Evolutionary conservation across 2,329 filamentous ascomycete species (phyloP).

Genomic region (Diaporthe sp.): DNA sequence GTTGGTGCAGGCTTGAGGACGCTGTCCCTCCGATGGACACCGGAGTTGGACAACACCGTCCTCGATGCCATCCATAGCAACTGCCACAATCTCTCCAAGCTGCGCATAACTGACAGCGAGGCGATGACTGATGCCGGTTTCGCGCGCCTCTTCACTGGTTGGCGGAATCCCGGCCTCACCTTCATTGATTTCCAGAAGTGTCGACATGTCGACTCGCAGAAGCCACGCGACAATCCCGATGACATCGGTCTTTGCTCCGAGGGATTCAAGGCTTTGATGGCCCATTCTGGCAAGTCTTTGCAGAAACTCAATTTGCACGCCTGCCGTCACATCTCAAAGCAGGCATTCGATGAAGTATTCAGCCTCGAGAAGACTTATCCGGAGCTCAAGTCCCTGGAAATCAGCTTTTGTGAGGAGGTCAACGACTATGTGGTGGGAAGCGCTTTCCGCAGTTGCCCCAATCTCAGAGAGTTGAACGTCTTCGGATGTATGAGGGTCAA

Average conservation of each 20-base stretch:
- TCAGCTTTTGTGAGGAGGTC: conserved; percentile 81
- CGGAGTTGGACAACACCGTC: conserved; percentile 76
- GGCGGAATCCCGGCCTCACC: conserved; percentile 79
- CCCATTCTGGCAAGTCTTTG: conserved; percentile 79
- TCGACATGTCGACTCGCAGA: conserved; percentile 80
- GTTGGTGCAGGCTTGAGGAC: conserved; percentile 80
- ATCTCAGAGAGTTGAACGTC: conserved; percentile 70
- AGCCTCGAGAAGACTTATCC: conserved; percentile 72
- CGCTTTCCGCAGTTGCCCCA: conserved; percentile 76
- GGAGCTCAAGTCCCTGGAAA: conserved; percentile 77
- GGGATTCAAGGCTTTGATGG: conserved; percentile 86
- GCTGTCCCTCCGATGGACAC: conserved; percentile 80
- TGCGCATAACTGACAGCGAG: conserved; percentile 85
- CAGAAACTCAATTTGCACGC: conserved; percentile 82
- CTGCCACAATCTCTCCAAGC: conserved; percentile 78
- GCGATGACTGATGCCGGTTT: conserved; percentile 82
- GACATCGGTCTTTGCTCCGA: conserved; percentile 80
- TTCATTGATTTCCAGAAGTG: conserved; percentile 83
- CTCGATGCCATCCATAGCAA: conserved; percentile 78
- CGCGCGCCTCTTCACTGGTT: conserved; percentile 78
- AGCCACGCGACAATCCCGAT: conserved; percentile 74
- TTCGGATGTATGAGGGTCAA: conserved; percentile 76
- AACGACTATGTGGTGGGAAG: conserved; percentile 74
- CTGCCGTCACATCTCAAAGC: conserved; percentile 83
- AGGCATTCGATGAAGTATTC: conserved; percentile 83